Conservation (phyloP, 1,284 basidiomycete species). For the Bondarzewia mesenterica region DNA sequence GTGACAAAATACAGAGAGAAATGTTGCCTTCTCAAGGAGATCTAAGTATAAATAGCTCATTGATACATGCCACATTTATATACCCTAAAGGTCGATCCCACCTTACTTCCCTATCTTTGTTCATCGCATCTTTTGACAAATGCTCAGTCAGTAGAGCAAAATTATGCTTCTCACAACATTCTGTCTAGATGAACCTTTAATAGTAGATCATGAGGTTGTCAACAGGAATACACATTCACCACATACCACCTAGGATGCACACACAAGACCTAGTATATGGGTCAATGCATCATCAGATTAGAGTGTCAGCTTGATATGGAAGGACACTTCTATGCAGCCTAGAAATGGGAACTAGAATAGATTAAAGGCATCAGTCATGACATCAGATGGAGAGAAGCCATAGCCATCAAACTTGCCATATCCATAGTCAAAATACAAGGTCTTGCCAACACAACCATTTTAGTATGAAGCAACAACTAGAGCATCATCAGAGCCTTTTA, state of each 20-base stretch:
- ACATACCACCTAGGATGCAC: slow-evolving; percentile 10
- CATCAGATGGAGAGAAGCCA: slow-evolving; percentile 29
- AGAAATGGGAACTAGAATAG: slow-evolving; percentile 18
- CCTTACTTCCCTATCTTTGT: slow-evolving; percentile 21
- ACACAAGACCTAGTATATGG: slow-evolving; percentile 16
- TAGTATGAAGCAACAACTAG: slow-evolving; percentile 30
- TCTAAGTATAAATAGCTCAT: slow-evolving; percentile 23
- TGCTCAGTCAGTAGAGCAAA: background rate
- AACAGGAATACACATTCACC: slow-evolving; percentile 8
- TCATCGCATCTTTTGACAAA: slow-evolving; percentile 17
- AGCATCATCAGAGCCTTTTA: slow-evolving; percentile 30
- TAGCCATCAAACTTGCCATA: slow-evolving; percentile 23
- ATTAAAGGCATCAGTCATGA: slow-evolving; percentile 17
- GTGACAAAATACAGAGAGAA: slow-evolving; percentile 1
- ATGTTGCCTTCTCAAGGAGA: slow-evolving; percentile 12
- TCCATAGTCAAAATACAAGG: slow-evolving; percentile 13
- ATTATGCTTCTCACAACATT: slow-evolving; percentile 13
- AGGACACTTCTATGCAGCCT: slow-evolving; percentile 18
- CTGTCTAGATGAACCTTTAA: slow-evolving; percentile 17
- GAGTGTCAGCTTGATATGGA: slow-evolving; percentile 28
- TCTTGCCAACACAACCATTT: slow-evolving; percentile 14
- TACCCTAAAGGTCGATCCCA: slow-evolving; percentile 20
- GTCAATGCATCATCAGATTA: slow-evolving; percentile 28
- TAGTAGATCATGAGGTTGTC: slow-evolving; percentile 25
- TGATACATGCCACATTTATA: slow-evolving; percentile 27